These are phyloP conservation scores for Elsinoe batatas DNA, from an alignment of 2,329 filamentous ascomycete genomes.

Conservation along the genomic window DNA sequence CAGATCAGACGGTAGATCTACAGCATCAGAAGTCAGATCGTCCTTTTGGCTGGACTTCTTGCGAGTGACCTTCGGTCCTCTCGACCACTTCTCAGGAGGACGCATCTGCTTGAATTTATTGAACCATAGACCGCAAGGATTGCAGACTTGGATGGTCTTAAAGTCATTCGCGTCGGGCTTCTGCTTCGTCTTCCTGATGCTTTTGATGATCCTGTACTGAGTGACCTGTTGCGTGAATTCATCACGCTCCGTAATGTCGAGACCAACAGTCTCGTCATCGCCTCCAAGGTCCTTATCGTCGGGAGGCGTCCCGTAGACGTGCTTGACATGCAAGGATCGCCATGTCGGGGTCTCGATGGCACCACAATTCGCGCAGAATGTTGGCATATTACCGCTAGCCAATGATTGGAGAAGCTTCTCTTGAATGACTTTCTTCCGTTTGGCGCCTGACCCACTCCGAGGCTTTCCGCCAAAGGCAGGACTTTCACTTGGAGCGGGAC, in stretches of 20 bases:
- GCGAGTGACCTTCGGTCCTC: slow-evolving; percentile 21
- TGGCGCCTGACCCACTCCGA: slow-evolving; percentile 43
- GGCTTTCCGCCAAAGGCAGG: slow-evolving; percentile 11
- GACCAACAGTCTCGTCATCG: slow-evolving; percentile 62
- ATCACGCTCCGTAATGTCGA: slow-evolving; percentile 57
- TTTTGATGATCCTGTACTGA: slow-evolving; percentile 69
- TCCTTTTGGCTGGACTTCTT: slow-evolving; percentile 26
- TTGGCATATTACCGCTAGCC: slow-evolving; percentile 71
- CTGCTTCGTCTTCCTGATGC: slow-evolving; percentile 49
- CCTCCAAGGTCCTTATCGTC: slow-evolving; percentile 63
- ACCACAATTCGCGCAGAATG: slow-evolving; percentile 85
- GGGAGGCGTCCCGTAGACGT: slow-evolving; percentile 58
- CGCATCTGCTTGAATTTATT: slow-evolving; percentile 78
- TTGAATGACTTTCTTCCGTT: slow-evolving; percentile 56
- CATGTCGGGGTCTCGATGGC: slow-evolving; percentile 94
- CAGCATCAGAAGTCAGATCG: slow-evolving; percentile 9
- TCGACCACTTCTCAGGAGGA: slow-evolving; percentile 66
- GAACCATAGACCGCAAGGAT: slow-evolving; percentile 93
- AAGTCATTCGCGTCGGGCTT: slow-evolving; percentile 38
- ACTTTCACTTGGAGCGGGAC: slow-evolving; percentile 27
- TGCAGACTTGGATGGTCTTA: slow-evolving; percentile 71
- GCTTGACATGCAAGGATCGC: slow-evolving; percentile 83
- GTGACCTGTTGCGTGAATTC: slow-evolving; percentile 49
- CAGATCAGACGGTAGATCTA: slow-evolving; percentile 14
- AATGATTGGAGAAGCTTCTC: slow-evolving; percentile 50